Base-by-base conservation (phyloP, 495 filamentous ascomycete genomes). In the Trichocladium uniseriatum region DNA sequence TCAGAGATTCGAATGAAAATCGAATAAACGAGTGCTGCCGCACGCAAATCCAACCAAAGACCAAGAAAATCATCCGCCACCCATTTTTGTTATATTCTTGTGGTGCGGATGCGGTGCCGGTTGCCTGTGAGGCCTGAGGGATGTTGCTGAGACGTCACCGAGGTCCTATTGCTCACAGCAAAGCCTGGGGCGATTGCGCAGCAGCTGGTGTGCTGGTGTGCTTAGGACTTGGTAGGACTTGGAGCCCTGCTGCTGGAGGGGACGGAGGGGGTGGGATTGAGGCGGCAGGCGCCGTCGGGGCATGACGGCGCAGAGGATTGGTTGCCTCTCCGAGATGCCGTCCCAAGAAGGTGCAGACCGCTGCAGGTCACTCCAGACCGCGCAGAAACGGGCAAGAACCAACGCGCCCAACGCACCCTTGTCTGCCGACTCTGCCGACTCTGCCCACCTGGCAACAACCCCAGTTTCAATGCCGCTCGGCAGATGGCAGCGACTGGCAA, bases 51-150 rank as follows among this genome's bases (percentile, higher is more conserved):
- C 45, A 51, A 48, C 20, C 48, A 41, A 55, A 39, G 19, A 39
- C 14, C 34, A 53, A 48, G 28, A n/a, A 38, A 51, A 49, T 54
- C 47, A 61, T 61, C 61, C 60, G 56, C 60, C 63, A 66, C 56
- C 53, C 57, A 62, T 62, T 64, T 63, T 64, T 62, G 58, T 59
- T 64, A 60, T 62, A 57, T 46, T 48, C 22, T 29, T 45, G 46
- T 42, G 19, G 24, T 15, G 40, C 3, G 22, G 20, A 7, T 8
- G 38, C 5, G 29, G 27, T 45, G 44, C 34, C 39, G 15, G 48
- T 18, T 19, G 54, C 14, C 49, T 37, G 45, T 39, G 55, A 50
- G 49, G 51, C 54, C 34, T 44, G 36, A 16, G 43, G 36, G 15
- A 36, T 28, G 29, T 45, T 41, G 42, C 31, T 36, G 31, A 47